Evolutionary conservation across 768 basidiomycete species (phyloP), one percentile per base, ranked within the genome.

Genomic region (Suillus discolor): DNA sequence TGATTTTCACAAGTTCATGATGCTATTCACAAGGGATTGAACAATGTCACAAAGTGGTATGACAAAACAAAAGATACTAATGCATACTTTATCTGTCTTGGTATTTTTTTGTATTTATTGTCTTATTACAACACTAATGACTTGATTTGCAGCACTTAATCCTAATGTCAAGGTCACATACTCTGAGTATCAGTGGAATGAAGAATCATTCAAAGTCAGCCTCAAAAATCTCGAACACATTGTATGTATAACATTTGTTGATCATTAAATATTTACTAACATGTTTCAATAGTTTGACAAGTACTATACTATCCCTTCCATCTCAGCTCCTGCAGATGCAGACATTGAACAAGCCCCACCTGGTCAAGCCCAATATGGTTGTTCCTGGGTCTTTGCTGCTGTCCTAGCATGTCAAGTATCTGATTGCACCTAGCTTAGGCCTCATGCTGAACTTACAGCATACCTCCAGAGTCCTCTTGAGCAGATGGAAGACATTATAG

Each of bases 21-120:
- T 6, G 2, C 47, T 6, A 12, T 49, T 49, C 47, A 23, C n/a
- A 49, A 45, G 45, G 61, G 45, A 39, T 65, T 60, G 42, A 65
- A 31, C 31, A 66, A 38, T 34, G 61, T 71, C 25, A 57, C n/a
- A 34, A 70, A 70, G 47, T 68, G 68, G 62, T 45, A 68, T 65
- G 51, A 39, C 57, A 31, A 64, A 61, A 47, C n/a, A 13, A 38
- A 42, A 23, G 13, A n/a, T 12, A 60, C 36, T 18, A 8, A 23
- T 5, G 6, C 12, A 38, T 42, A 23, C 20, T 38, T 60, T 60
- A 23, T 38, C n/a, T 45, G n/a, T 11, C n/a, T 45, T n/a, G n/a
- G n/a, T n/a, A n/a, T n/a, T n/a, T n/a, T n/a, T n/a, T n/a, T n/a
- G n/a, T n/a, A n/a, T n/a, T n/a, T n/a, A n/a, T n/a, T n/a, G n/a